These are phyloP conservation scores for Rhododendron kiyosumense DNA, from an alignment of 148 eudicot genomes.

Conservation along the genomic window DNA sequence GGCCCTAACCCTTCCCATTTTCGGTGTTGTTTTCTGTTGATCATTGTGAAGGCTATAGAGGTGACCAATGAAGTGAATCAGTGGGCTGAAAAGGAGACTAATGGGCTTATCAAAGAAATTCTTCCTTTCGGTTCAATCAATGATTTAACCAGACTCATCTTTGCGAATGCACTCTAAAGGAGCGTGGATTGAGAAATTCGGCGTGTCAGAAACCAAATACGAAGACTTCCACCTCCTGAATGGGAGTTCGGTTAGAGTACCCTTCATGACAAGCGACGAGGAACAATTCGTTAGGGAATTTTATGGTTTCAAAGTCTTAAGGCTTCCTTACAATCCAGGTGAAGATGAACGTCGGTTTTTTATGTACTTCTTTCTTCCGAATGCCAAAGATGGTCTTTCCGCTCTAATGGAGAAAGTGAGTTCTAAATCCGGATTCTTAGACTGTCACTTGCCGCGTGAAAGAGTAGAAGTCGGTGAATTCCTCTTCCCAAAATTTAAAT, in stretches of 20 bases:
- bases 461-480: constrained; percentile 55
- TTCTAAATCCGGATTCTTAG: constrained; percentile 49
- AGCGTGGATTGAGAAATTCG: constrained; percentile 66
- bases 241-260: constrained; percentile 54
- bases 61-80: constrained; percentile 56
- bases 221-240: constrained; percentile 57
- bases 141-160: constrained; percentile 54
- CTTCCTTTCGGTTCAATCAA: constrained; percentile 75
- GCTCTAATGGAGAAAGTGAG: constrained; percentile 40
- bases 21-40: not conserved
- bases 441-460: constrained; percentile 32
- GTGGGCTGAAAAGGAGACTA: constrained; percentile 81
- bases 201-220: constrained; percentile 50
- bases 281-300: constrained; percentile 38
- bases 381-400: constrained; percentile 63
- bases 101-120: constrained; percentile 69
- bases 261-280: constrained; percentile 79
- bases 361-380: constrained; percentile 70
- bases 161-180: constrained; percentile 89
- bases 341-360: constrained; percentile 67
- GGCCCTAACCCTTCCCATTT: not conserved
- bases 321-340: constrained; percentile 72
- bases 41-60: constrained; percentile 49
- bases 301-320: constrained; percentile 64
- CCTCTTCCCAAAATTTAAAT: constrained; percentile 59